Evolutionary conservation across 2,329 filamentous ascomycete species (phyloP).

Genomic region (Lasiodiplodia theobromae): DNA sequence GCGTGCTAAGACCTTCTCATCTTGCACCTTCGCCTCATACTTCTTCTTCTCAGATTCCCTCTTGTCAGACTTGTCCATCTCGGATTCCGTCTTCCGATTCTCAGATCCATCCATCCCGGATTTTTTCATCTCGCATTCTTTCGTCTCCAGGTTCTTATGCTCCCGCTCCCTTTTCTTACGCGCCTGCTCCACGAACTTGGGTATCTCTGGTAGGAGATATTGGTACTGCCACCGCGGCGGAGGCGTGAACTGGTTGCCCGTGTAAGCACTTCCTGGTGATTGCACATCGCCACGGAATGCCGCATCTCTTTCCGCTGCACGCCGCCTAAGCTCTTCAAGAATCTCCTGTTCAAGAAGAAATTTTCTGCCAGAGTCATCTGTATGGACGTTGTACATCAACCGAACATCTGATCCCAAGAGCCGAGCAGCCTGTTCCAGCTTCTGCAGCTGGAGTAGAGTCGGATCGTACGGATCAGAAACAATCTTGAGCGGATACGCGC

Average conservation of each 20-base stretch:
- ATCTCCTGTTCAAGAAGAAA: not conserved
- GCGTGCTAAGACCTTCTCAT: no score
- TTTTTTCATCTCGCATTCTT: not conserved
- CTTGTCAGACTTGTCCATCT: no score
- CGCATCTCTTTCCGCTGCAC: not conserved
- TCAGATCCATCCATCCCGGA: no score
- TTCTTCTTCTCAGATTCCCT: not conserved
- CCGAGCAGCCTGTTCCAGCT: not conserved
- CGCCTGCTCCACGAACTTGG: not conserved
- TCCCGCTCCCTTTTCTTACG: not conserved
- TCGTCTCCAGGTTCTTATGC: not conserved
- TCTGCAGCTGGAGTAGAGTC: not conserved
- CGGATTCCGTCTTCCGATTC: no score
- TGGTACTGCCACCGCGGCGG: not conserved
- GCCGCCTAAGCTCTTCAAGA: not conserved
- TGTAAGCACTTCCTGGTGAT: not conserved
- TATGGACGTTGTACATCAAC: not conserved
- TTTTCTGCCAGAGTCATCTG: not conserved
- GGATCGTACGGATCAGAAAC: not conserved
- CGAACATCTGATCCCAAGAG: not conserved
- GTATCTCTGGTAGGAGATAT: not conserved
- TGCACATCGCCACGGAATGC: not conserved
- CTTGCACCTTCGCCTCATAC: no score
- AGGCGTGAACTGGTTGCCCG: not conserved
- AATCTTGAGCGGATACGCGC: slow-evolving; percentile 9